phyloP scores from a whole-genome alignment of 2,329 filamentous ascomycete genomes.

The Xylaria sp. region DNA sequence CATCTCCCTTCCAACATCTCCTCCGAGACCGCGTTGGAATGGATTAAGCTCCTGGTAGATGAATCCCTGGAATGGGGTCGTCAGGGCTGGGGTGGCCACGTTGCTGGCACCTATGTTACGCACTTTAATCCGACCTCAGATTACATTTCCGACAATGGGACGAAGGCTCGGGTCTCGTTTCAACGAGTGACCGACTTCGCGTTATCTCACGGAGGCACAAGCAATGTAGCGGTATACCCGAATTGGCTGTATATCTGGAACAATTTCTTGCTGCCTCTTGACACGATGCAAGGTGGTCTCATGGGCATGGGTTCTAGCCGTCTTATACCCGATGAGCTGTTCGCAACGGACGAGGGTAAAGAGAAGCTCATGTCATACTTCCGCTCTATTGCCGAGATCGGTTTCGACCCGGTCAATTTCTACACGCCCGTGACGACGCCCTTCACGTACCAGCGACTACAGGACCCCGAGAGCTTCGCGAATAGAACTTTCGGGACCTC shows the following conservation, averaged over 20 bases:
- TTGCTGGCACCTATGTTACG: slow-evolving; percentile 39
- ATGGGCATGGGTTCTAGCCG: slow-evolving; percentile 36
- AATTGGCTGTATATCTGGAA: slow-evolving; percentile 39
- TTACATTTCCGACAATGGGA: slow-evolving; percentile 35
- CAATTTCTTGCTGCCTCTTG: slow-evolving; percentile 32
- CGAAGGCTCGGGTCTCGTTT: slow-evolving; percentile 34
- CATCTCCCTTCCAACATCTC: slow-evolving; percentile 39
- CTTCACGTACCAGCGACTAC: slow-evolving; percentile 32
- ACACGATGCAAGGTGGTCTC: slow-evolving; percentile 31
- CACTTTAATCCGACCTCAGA: slow-evolving; percentile 39
- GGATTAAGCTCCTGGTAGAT: slow-evolving; percentile 37
- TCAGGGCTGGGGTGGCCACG: slow-evolving; percentile 41
- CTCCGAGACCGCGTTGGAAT: slow-evolving; percentile 34
- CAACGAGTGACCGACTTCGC: slow-evolving; percentile 38
- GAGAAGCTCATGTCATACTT: slow-evolving; percentile 37
- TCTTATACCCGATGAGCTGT: slow-evolving; percentile 35
- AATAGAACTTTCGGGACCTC: slow-evolving; percentile 29
- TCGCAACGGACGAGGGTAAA: slow-evolving; percentile 36
- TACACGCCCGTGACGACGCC: slow-evolving; percentile 40
- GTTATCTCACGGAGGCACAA: slow-evolving; percentile 37
- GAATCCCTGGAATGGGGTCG: slow-evolving; percentile 39
- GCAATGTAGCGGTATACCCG: slow-evolving; percentile 35
- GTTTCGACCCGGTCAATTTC: slow-evolving; percentile 37
- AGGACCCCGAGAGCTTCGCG: slow-evolving; percentile 18
- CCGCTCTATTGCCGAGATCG: slow-evolving; percentile 33